phyloP scores from a whole-genome alignment of 208 protist genomes.

The Leishmania braziliensis region DNA sequence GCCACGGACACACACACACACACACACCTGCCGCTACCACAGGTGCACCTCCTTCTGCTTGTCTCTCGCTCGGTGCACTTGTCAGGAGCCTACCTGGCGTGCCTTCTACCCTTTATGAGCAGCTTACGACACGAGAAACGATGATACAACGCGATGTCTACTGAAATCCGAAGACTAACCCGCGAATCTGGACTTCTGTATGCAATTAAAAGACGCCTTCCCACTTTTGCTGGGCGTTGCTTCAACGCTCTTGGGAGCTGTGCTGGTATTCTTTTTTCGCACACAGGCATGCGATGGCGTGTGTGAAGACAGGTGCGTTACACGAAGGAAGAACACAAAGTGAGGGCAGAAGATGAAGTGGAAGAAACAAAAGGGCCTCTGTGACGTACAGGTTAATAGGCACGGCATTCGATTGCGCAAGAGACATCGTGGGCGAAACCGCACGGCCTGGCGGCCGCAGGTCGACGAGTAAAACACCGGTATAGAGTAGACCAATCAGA shows the following conservation, averaged over 20 bases:
- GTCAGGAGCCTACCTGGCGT: neutral
- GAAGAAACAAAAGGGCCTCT: neutral
- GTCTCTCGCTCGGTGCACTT: neutral
- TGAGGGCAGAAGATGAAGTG: neutral
- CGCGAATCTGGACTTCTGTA: neutral
- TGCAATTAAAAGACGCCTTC: neutral
- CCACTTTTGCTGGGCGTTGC: neutral
- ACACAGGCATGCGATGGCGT: neutral
- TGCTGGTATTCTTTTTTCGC: neutral
- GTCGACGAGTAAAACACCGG: too few species aligned
- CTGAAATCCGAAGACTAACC: neutral
- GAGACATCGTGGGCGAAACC: too few species aligned
- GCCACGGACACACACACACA: neutral
- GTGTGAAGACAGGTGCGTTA: neutral
- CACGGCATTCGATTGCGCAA: neutral
- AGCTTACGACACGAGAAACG: neutral
- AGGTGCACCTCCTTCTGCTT: neutral
- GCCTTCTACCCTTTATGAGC: neutral
- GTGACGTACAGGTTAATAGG: neutral
- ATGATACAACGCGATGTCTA: neutral
- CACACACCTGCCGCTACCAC: neutral
- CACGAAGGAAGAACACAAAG: neutral
- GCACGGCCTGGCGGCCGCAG: too few species aligned
- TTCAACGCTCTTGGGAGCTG: neutral
- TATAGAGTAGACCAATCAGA: too few species aligned